Base-by-base conservation (phyloP, 1,284 basidiomycete species). In the Heterobasidion occidentale region DNA sequence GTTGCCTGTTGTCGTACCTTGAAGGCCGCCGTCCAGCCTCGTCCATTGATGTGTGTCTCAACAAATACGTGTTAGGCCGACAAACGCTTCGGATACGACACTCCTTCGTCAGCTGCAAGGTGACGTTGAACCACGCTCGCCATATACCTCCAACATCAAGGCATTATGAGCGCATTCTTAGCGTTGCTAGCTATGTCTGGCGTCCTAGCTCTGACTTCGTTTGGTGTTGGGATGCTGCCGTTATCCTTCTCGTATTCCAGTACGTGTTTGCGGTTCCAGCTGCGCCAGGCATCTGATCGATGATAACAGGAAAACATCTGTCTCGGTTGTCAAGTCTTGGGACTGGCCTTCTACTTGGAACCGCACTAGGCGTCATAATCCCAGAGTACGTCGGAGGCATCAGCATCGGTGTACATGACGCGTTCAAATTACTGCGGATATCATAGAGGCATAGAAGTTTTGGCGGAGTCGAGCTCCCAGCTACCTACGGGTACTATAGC, bases 331-430 rank as follows among this genome's bases (percentile, higher is more conserved):
- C 85, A 9, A 80, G 81, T 42, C 69, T 92, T 27, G 88, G 91
- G 20, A 88, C 88, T 35, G 94, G 94, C n/a, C 72, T 97, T 17
- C 77, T 97, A 27, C 78, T 96, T 27, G 94, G 94, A 14, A 89
- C 93, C 7, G 92, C 92, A 0, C 72, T 97, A 61, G 91, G 92
- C 9, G 84, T 97, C 35, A 92, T 97, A 65, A 88, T 97, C 56
- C 94, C 94, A 19, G 94, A 97, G 91, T 92, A 69, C 66, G 87
- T 77, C 46, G 38, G 20, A 44, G n/a, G 35, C 34, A 4, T 20
- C 52, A 46, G 56, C 35, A 51, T 38, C 34, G 42, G 33, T 14
- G 34, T 8, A 20, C 34, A 17, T 36, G 7, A 12, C 38, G n/a
- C 38, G 38, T 42, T 12, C 15, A 17, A 36, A 36, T 38, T n/a